These are phyloP conservation scores for Eucalyptus sp. DNA, from an alignment of 345 rosid species.

Conservation along the genomic window DNA sequence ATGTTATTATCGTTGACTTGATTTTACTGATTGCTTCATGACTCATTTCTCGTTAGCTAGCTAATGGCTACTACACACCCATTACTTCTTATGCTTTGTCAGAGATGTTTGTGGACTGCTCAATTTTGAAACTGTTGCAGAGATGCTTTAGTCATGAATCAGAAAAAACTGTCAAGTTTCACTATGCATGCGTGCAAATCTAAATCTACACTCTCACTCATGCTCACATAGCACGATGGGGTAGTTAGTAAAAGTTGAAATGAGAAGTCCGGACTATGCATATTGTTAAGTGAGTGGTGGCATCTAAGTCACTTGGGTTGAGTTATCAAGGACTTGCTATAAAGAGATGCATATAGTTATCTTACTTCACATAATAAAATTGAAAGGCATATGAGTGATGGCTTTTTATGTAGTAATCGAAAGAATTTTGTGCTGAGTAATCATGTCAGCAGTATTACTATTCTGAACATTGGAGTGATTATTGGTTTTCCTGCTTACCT, in stretches of 20 bases:
- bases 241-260: not conserved
- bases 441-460: not conserved
- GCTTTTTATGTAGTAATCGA: not conserved
- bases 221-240: not conserved
- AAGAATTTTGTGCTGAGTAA: not conserved
- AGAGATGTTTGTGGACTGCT: not conserved
- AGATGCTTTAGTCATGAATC: not conserved
- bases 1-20: conserved; percentile 10
- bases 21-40: not conserved
- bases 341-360: not conserved
- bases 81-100: not conserved
- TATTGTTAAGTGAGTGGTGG: not conserved
- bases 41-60: not conserved
- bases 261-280: not conserved
- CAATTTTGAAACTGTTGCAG: not conserved
- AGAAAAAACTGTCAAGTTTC: not conserved
- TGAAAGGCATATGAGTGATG: not conserved
- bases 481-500: not conserved
- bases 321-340: not conserved
- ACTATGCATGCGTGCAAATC: not conserved
- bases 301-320: not conserved
- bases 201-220: not conserved
- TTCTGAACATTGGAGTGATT: not conserved
- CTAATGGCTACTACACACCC: not conserved
- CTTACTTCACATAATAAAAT: not conserved